These are phyloP conservation scores for Venturiaceae sp. DNA, from an alignment of 2,329 filamentous ascomycete genomes.

Conservation along the genomic window DNA sequence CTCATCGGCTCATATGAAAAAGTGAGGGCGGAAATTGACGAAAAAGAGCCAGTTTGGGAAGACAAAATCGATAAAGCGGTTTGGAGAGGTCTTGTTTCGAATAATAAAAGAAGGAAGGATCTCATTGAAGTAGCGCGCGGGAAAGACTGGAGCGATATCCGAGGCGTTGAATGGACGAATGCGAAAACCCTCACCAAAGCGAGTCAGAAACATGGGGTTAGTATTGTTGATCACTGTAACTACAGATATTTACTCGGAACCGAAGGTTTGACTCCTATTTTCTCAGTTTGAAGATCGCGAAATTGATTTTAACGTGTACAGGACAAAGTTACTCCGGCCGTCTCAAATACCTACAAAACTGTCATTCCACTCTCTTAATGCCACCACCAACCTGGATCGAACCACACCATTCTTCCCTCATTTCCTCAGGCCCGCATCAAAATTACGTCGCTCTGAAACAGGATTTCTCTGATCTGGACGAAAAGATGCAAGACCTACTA, in stretches of 20 bases:
- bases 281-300: neutral
- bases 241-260: conserved; percentile 14
- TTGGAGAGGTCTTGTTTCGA: conserved; percentile 23
- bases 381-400: conserved; percentile 41
- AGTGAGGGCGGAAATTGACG: conserved; percentile 10
- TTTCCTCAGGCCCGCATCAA: conserved; percentile 23
- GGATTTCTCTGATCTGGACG: conserved; percentile 24
- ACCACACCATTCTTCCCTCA: conserved; percentile 36
- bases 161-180: conserved; percentile 17
- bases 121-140: conserved; percentile 15
- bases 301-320: neutral
- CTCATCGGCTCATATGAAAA: conserved; percentile 11
- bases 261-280: conserved; percentile 9
- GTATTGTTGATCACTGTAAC: conserved; percentile 18
- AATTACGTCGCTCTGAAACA: conserved; percentile 5
- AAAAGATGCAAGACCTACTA: conserved; percentile 30
- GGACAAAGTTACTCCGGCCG: conserved; percentile 19
- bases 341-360: conserved; percentile 22
- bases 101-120: conserved; percentile 17
- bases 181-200: neutral
- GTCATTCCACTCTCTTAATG: conserved; percentile 35
- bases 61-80: conserved; percentile 17
- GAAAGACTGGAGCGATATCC: conserved; percentile 19
- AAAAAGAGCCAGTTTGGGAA: conserved; percentile 12
- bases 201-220: conserved; percentile 13